Percentiles rank a stretch among this genome's conserved stretches.
Evolutionary conservation across 2,329 filamentous ascomycete species (phyloP).

Genomic region (Aspergillus sp.): DNA sequence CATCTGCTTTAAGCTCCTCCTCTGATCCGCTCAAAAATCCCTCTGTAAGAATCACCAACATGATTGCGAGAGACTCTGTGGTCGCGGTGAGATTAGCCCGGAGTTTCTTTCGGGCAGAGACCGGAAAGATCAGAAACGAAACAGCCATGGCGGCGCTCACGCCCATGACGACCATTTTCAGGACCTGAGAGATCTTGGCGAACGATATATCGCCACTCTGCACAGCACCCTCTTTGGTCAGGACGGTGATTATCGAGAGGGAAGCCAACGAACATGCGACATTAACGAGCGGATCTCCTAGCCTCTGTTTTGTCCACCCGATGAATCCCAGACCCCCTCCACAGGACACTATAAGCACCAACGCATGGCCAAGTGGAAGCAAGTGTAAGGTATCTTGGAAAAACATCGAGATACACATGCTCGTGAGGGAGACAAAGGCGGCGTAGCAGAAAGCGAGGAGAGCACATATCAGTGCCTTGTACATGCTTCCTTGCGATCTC

Average conservation of each 20-base stretch:
- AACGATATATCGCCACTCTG: conserved; percentile 74
- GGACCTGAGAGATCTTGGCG: conserved; percentile 69
- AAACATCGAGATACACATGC: conserved; percentile 80
- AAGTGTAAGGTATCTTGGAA: conserved; percentile 61
- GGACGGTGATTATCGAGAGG: conserved; percentile 77
- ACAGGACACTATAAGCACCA: conserved; percentile 75
- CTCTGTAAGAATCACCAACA: conserved; percentile 70
- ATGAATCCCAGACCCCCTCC: conserved; percentile 80
- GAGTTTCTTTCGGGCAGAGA: conserved; percentile 66
- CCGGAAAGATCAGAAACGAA: conserved; percentile 69
- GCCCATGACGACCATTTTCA: conserved; percentile 77
- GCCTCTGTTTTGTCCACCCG: conserved; percentile 75
- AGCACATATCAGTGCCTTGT: conserved; percentile 71
- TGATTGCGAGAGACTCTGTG: conserved; percentile 68
- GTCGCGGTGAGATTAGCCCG: conserved; percentile 65
- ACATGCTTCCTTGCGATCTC: conserved; percentile 78
- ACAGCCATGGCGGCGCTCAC: conserved; percentile 63
- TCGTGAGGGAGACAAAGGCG: conserved; percentile 65
- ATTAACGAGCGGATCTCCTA: conserved; percentile 72
- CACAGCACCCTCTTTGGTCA: conserved; percentile 86
- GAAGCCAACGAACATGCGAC: conserved; percentile 79
- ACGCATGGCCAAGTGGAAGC: conserved; percentile 62
- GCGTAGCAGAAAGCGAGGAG: conserved; percentile 72
- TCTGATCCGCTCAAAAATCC: conserved; percentile 79
- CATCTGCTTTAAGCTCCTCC: conserved; percentile 60